Conservation (phyloP, 345 rosid species). For the Erysimum cheiranthoides region DNA sequence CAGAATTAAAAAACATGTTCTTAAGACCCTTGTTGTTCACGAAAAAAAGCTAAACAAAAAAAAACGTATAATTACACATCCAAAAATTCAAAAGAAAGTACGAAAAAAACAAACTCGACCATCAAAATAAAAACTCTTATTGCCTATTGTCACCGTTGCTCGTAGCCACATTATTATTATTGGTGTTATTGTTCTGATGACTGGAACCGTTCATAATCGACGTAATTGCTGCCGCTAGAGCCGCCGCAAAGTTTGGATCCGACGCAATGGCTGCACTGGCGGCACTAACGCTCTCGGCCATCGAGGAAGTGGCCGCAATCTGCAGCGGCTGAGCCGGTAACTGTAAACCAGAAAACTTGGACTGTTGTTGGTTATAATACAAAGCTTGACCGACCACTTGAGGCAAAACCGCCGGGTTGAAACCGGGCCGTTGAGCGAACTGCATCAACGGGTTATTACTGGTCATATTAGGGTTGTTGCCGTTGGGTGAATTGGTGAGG, state of each 20-base stretch:
- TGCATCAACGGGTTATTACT: conserved; percentile 46
- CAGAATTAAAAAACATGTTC: conserved; percentile 33
- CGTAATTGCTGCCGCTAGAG: conserved; percentile 91
- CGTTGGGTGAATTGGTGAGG: conserved; percentile 60
- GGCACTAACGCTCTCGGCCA: conserved; percentile 65
- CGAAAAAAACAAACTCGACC: conserved; percentile 5
- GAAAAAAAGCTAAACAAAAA: conserved; percentile 8
- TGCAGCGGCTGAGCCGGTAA: conserved; percentile 52
- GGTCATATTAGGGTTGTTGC: conserved; percentile 49
- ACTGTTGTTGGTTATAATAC: conserved; percentile 64
- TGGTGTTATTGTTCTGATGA: conserved; percentile 39
- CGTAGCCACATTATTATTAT: conserved; percentile 41
- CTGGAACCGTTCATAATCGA: conserved; percentile 70
- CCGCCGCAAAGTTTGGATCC: conserved; percentile 94
- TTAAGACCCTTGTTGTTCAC: conserved; percentile 34
- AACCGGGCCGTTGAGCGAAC: conserved; percentile 42
- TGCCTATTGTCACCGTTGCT: conserved; percentile 45
- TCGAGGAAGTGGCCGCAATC: conserved; percentile 42
- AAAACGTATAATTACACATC: conserved; percentile 37
- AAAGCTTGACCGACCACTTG: conserved; percentile 71
- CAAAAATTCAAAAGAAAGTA: conserved; percentile 29
- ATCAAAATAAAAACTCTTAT: conserved; percentile 26
- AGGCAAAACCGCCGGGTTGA: conserved; percentile 49
- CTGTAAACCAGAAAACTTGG: conserved; percentile 91
- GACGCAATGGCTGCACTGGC: conserved; percentile 79